These are phyloP conservation scores for Vanrija sp. DNA, from an alignment of 1,284 basidiomycete genomes.

Conservation along the genomic window DNA sequence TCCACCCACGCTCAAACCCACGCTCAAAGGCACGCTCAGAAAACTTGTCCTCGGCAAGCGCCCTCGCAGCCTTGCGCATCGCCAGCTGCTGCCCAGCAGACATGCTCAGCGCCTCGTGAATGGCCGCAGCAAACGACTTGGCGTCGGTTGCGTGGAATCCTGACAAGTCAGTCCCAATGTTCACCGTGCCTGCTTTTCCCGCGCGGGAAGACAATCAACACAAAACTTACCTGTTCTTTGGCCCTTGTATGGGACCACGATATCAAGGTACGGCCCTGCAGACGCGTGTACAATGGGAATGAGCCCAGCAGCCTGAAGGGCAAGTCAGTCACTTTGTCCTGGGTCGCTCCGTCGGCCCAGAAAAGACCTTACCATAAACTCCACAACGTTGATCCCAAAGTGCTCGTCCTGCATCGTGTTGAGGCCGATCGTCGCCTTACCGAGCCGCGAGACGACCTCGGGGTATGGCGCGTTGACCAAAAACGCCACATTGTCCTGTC, in stretches of 20 bases:
- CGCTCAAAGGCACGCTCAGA: slow-evolving; percentile 71
- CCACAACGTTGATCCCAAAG: slow-evolving; percentile 97
- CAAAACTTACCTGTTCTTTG: slow-evolving; percentile 60
- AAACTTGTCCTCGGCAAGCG: slow-evolving; percentile 66
- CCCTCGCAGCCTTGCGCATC: slow-evolving; percentile 66
- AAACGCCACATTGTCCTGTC: slow-evolving; percentile 68
- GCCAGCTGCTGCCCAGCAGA: slow-evolving; percentile 56
- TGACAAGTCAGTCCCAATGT: slow-evolving; percentile 27
- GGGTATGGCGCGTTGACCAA: slow-evolving; percentile 77
- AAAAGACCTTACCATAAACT: slow-evolving; percentile 73
- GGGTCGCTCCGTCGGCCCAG: background rate
- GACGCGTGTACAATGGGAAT: slow-evolving; percentile 91
- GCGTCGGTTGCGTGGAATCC: slow-evolving; percentile 77
- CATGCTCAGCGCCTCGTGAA: slow-evolving; percentile 65
- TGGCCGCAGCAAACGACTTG: slow-evolving; percentile 64
- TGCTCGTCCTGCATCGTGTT: slow-evolving; percentile 99
- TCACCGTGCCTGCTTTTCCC: background rate
- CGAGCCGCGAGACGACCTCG: slow-evolving; percentile 65
- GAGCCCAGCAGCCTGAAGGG: slow-evolving; percentile 75
- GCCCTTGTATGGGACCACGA: slow-evolving; percentile 72
- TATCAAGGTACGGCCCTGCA: slow-evolving; percentile 86
- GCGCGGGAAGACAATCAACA: background rate
- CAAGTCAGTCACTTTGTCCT: background rate
- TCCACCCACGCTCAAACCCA: slow-evolving; percentile 57
- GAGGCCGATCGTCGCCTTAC: slow-evolving; percentile 72